These are phyloP conservation scores for Thuidium tamariscinum DNA, from an alignment of 225 moss, liverwort and hornwort species.

Conservation along the genomic window DNA sequence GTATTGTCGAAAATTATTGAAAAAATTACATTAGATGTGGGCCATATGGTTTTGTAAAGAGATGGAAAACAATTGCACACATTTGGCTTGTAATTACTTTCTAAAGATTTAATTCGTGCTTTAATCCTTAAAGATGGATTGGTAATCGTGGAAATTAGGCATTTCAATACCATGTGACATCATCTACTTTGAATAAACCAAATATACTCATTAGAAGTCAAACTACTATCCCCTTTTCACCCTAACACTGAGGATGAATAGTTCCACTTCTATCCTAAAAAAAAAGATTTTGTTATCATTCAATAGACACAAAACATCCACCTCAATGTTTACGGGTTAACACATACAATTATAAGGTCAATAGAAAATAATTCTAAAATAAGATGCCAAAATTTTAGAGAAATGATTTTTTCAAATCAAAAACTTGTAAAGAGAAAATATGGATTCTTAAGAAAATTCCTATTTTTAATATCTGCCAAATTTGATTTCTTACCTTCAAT, in stretches of 20 bases:
- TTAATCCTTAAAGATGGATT: no score
- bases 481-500: background rate
- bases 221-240: no score
- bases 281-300: no score
- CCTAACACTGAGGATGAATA: no score
- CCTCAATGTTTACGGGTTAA: no score
- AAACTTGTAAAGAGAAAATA: fast-evolving
- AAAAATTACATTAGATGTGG: background rate
- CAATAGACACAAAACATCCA: no score
- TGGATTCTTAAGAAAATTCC: fast-evolving
- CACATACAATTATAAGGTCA: fast-evolving
- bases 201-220: no score
- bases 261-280: no score
- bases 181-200: no score
- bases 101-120: background rate
- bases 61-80: fast-evolving
- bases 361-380: background rate
- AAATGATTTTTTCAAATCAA: background rate
- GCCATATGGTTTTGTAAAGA: background rate
- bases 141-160: no score
- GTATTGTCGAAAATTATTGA: fast-evolving
- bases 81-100: background rate
- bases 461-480: background rate
- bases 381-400: background rate
- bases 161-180: no score